Base-by-base conservation (phyloP, 768 basidiomycete genomes). In the Amanita phalloides region DNA sequence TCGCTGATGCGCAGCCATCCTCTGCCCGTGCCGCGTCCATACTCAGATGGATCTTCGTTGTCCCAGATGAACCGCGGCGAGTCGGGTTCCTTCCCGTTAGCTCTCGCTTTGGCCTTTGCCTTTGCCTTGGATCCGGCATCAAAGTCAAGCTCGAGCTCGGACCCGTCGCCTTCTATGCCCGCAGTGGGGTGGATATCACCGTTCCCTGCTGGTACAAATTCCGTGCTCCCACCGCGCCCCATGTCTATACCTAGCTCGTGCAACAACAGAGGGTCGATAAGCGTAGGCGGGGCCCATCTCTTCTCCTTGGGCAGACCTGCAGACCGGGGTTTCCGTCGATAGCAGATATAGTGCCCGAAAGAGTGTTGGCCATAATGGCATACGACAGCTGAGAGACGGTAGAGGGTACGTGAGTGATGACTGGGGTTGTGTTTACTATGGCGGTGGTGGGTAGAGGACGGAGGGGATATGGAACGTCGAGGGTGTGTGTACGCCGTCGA, bases 321-420 rank as follows among this genome's bases (percentile, higher is more conserved):
- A 37, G 72, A 73, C 35, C 75, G 74, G 0, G 93, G 93, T 66
- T 86, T 89, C 44, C 94, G 75, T 13, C 96, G 77, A 63, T 83
- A 95, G 58, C 88, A 91, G 57, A 98, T 79, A 63, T 95, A 99
- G 63, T 99, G 95, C 4, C 95, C 95, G 62, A 88, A 94, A 3
- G 85, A 85, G 61, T 96, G 93, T 49, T 84, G 81, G 11, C 95
- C 95, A 62, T 84, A 95, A 66, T 98, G 95, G 58, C 91, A 91
- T 13, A 98, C 92, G 28, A 89, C 82, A 8, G 90, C 83, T 2
- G 82, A 67, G 33, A 98, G 77, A 43, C 92, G 80, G 66, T 98
- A 98, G 33, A 94, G 70, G n/a, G 81, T 84, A 42, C 81, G 71
- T n/a, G 76, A 72, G 3, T 64, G 54, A 64, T 42, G 2, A 3